Base-by-base conservation (phyloP, 2,329 filamentous ascomycete genomes). In the Venturia effusa region DNA sequence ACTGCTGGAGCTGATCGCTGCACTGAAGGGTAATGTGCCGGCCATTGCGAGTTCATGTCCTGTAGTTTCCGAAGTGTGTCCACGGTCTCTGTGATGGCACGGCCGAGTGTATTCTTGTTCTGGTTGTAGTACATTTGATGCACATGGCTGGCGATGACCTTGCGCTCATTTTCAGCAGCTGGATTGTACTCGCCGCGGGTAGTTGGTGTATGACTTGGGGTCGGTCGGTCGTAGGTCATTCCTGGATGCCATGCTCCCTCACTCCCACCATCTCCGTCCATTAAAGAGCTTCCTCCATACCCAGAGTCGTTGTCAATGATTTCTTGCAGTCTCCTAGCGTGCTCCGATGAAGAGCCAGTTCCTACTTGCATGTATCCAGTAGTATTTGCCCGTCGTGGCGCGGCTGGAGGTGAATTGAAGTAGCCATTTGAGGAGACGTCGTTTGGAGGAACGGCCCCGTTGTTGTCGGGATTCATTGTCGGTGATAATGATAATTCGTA, bases 101-200 rank as follows among this genome's bases (percentile, higher is more conserved):
- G 88, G 54, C 86, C 90, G n/a, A 99, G 84, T 39, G 89, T 86
- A 6, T 87, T 89, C 65, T 92, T 87, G 74, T 97, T 96, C 71
- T 91, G 86, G 75, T 97, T 97, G 78, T 96, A 97, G 81, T 90
- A 90, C 68, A 97, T 83, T 77, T 97, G 94, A 72, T 96, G 88
- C 60, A 97, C 86, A 75, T 96, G 90, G 71, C 88, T 89, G 43
- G 90, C 88, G 68, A 93, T 85, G 55, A 83, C 79, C 68, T 84
- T 83, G 70, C 83, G 83, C 71, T 90, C 88, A 67, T 85, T 79
- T 61, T 89, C 86, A 55, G 79, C 78, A 61, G 78, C 75, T 43
- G 75, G 73, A 70, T 77, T 80, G 64, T 74, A 76, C 60, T 81
- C 77, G 68, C 81, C 81, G 40, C 75, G 71, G 40, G 77, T 70